Conservation (phyloP, 2,329 filamentous ascomycete species). For the Verticillium nubilum region DNA sequence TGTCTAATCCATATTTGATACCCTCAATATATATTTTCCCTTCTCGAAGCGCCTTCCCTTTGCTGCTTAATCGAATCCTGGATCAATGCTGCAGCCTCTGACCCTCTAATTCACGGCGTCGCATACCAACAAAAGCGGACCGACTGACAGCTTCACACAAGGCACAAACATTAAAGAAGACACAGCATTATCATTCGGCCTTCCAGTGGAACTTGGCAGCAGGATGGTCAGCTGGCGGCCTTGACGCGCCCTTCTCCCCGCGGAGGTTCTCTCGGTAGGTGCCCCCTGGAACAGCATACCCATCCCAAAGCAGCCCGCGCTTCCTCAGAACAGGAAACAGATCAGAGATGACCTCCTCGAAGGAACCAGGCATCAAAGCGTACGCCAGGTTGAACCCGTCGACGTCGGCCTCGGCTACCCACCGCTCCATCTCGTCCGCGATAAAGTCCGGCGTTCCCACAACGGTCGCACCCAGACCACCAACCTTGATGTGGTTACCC, state of each 20-base stretch:
- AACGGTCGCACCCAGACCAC: slow-evolving; percentile 21
- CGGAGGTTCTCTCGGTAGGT: slow-evolving; percentile 39
- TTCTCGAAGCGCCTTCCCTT: background rate
- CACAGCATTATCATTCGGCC: slow-evolving; percentile 18
- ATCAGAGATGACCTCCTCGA: slow-evolving; percentile 61
- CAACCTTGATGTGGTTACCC: slow-evolving; percentile 25
- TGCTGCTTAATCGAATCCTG: too few relatives aligned
- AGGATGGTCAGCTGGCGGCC: slow-evolving; percentile 30
- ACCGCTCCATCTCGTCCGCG: slow-evolving; percentile 26
- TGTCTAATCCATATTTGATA: background rate
- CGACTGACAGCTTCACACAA: slow-evolving; percentile 18
- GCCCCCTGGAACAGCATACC: slow-evolving; percentile 35
- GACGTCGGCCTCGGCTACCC: slow-evolving; percentile 49
- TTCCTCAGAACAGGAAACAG: slow-evolving; percentile 56
- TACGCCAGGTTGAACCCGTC: slow-evolving; percentile 47
- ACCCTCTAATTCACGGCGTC: too few relatives aligned
- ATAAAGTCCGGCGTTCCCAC: slow-evolving; percentile 24
- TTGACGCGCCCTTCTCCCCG: slow-evolving; percentile 23
- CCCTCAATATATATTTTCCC: background rate
- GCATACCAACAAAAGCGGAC: too few relatives aligned
- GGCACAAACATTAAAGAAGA: slow-evolving; percentile 15
- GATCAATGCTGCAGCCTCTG: too few relatives aligned
- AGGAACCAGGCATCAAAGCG: slow-evolving; percentile 48
- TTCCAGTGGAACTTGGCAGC: slow-evolving; percentile 33
- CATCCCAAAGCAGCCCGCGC: slow-evolving; percentile 52